Evolutionary conservation across 2,329 filamentous ascomycete species (phyloP), one percentile per base, ranked within the genome.

Genomic region (Ascochyta fabae): DNA sequence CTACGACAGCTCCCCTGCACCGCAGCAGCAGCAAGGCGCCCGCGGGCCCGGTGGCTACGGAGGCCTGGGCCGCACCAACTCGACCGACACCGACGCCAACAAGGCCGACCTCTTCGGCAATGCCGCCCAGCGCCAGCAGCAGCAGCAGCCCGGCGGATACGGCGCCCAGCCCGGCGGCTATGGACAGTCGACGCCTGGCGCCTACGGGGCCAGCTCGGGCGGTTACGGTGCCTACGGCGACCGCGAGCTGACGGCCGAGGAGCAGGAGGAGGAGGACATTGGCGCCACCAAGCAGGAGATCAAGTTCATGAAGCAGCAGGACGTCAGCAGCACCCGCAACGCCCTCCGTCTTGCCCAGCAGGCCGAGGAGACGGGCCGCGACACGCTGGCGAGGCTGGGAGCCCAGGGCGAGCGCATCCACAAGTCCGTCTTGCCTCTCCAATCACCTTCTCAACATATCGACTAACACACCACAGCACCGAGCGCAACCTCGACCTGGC

Each of bases 401-500:
- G 69, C 70, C 3, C 71, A 74, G 47, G 73, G 73, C 45, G 73
- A 75, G 58, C 65, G 72, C 29, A 72, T 75, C n/a, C 70, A 73
- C 45, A 72, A 71, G 65, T 68, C 44, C 22, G 50, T 47, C 4
- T 15, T 12, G 15, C 33, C 33, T 22, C 1, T 23, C 1, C 7
- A 6, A 40, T 22, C 22, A 33, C 15, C 12, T 9, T n/a, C 6
- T 16, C 4, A 1, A 9, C 2, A 7, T 9, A 16, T 13, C n/a
- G 19, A 45, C 61, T 67, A 46, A 70, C 51, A 89, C 7, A 3
- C 31, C 1, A 10, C 36, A 69, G 66, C 56, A 69, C 66, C 0
- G 91, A 96, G 75, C 86, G 86, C 75, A 92, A 94, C 67, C 82
- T 97, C 53, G 91, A 96, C 66, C 81, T 91, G 61, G 89, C 92